Percentiles rank a stretch among this genome's conserved stretches.
phyloP scores from a whole-genome alignment of 495 filamentous ascomycete species.

The Bacidia rubella region DNA sequence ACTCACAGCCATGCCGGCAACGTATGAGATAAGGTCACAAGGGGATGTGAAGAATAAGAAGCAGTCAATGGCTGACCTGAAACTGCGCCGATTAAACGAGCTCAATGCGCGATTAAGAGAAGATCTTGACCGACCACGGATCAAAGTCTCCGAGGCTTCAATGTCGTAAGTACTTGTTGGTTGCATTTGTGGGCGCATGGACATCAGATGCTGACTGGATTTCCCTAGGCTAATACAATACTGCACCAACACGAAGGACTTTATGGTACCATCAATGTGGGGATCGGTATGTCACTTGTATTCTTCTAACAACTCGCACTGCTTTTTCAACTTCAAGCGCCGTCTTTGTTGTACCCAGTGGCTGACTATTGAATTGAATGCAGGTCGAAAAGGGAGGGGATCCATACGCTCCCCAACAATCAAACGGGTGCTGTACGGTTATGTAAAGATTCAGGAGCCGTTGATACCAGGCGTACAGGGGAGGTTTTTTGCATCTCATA shows the following conservation, averaged over 20 bases:
- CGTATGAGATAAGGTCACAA: slow-evolving; percentile 44
- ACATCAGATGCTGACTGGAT: slow-evolving; percentile 15
- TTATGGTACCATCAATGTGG: slow-evolving; percentile 97
- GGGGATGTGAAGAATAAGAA: slow-evolving; percentile 85
- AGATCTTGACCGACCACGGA: slow-evolving; percentile 85
- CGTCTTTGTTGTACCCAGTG: too few relatives aligned
- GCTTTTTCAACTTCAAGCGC: too few relatives aligned
- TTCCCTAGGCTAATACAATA: slow-evolving; percentile 67
- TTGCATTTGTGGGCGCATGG: neutral
- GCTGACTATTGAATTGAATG: neutral
- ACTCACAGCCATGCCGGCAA: slow-evolving; percentile 26
- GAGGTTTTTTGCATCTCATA: slow-evolving; percentile 8
- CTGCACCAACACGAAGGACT: slow-evolving; percentile 91
- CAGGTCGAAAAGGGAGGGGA: slow-evolving; percentile 84
- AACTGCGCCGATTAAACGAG: slow-evolving; percentile 88
- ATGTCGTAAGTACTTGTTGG: slow-evolving; percentile 57
- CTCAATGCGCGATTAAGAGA: slow-evolving; percentile 88
- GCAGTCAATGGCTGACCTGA: slow-evolving; percentile 97
- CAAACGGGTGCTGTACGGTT: slow-evolving; percentile 78
- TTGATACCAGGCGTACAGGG: slow-evolving; percentile 9
- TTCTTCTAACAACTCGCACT: too few relatives aligned
- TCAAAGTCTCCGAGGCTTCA: slow-evolving; percentile 87
- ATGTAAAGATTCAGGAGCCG: slow-evolving; percentile 46
- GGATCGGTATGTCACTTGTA: slow-evolving; percentile 58
- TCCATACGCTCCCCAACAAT: slow-evolving; percentile 89